A percentile compares a stretch with the other conserved stretches of the same genome.
Conservation (phyloP, 2,329 filamentous ascomycete species). For the Pyrenophora seminiperda region DNA sequence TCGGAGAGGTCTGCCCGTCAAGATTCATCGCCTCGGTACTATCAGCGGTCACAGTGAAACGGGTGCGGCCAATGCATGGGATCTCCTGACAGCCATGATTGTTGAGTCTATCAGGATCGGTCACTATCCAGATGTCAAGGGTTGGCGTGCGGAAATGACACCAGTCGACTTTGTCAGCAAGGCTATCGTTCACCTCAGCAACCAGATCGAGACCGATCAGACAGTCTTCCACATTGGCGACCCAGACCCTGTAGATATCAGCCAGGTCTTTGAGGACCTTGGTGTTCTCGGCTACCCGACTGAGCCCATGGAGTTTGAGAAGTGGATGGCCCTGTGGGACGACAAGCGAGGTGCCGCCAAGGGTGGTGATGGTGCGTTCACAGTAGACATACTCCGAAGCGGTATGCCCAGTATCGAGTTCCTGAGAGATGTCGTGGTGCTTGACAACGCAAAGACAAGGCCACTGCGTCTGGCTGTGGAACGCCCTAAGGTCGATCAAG, state of each 20-base stretch:
- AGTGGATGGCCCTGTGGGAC: slow-evolving; percentile 76
- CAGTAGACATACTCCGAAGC: slow-evolving; percentile 77
- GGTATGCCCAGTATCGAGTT: slow-evolving; percentile 80
- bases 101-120: slow-evolving; percentile 78
- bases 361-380: slow-evolving; percentile 73
- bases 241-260: slow-evolving; percentile 70
- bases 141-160: slow-evolving; percentile 83
- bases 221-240: slow-evolving; percentile 76
- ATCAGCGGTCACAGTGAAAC: slow-evolving; percentile 78
- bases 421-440: slow-evolving; percentile 71
- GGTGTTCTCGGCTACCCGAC: slow-evolving; percentile 73
- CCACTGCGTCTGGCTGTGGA: slow-evolving; percentile 64
- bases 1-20: slow-evolving; percentile 70
- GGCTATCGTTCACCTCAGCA: slow-evolving; percentile 71
- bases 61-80: slow-evolving; percentile 77
- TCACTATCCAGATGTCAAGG: slow-evolving; percentile 70
- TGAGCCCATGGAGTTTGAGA: slow-evolving; percentile 67
- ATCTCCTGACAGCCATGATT: slow-evolving; percentile 75
- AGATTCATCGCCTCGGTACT: slow-evolving; percentile 74
- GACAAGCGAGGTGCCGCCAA: slow-evolving; percentile 69
- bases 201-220: slow-evolving; percentile 66
- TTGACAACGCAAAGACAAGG: slow-evolving; percentile 71
- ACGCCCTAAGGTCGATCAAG: slow-evolving; percentile 70
- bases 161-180: slow-evolving; percentile 81
- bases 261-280: slow-evolving; percentile 68